Percentiles rank a stretch among this genome's conserved stretches.
These are phyloP conservation scores for Canavalia gladiata DNA, from an alignment of 306 rosid genomes.

Conservation along the genomic window DNA sequence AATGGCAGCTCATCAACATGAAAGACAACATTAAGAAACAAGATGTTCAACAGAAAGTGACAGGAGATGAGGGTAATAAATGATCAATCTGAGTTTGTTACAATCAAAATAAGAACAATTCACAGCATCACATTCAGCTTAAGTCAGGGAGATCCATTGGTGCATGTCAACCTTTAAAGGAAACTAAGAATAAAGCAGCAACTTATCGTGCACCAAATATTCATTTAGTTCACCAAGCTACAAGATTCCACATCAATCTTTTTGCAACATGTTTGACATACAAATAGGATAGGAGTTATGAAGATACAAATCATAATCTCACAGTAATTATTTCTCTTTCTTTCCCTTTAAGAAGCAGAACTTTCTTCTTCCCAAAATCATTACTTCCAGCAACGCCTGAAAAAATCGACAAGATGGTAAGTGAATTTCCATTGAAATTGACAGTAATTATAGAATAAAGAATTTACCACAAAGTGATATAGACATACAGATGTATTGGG, in stretches of 20 bases:
- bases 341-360: constrained; percentile 68
- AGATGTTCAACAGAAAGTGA: constrained; percentile 7
- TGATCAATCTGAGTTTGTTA: constrained; percentile 34
- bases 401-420: constrained; percentile 38
- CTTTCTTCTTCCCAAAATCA: constrained; percentile 67
- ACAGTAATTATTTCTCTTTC: constrained; percentile 65
- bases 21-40: constrained; percentile 6
- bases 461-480: background rate
- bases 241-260: constrained; percentile 33
- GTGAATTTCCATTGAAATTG: constrained; percentile 3
- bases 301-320: constrained; percentile 44
- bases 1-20: background rate
- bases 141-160: constrained; percentile 12
- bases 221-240: constrained; percentile 14
- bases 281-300: constrained; percentile 34
- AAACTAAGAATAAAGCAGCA: constrained; percentile 5
- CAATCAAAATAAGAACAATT: constrained; percentile 16
- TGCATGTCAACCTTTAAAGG: constrained; percentile 15
- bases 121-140: constrained; percentile 9
- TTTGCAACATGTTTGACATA: constrained; percentile 32
- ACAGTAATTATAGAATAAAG: constrained; percentile 3
- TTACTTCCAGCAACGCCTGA: constrained; percentile 57
- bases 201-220: constrained; percentile 19
- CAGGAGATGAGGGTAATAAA: constrained; percentile 4
- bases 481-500: background rate